A percentile compares a stretch with the other conserved stretches of the same genome.
Conservation (phyloP, 148 eudicot genomes). For the Heliamphora exappendiculata region DNA sequence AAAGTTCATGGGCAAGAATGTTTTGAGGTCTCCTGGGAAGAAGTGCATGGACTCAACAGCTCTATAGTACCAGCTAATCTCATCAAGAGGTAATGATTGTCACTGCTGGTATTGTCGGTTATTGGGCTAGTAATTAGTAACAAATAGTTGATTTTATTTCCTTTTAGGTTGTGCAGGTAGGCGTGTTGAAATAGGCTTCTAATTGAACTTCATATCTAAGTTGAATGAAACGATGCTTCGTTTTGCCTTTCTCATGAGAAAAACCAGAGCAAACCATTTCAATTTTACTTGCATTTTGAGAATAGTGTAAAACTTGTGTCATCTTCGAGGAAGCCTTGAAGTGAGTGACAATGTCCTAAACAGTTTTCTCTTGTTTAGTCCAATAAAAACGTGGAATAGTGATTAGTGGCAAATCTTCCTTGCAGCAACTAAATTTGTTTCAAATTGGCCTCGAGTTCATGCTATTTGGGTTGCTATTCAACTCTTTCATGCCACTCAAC, state of each 20-base stretch:
- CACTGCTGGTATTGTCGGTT: neutral
- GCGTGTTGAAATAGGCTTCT: neutral
- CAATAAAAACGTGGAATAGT: neutral
- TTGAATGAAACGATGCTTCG: neutral
- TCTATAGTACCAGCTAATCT: slow-evolving; percentile 82
- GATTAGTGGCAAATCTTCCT: neutral
- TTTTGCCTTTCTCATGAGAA: neutral
- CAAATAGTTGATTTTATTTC: neutral
- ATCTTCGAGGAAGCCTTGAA: neutral
- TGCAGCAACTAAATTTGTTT: no score
- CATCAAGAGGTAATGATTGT: slow-evolving; percentile 47
- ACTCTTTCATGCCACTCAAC: neutral
- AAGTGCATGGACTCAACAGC: slow-evolving; percentile 49
- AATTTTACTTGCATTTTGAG: neutral
- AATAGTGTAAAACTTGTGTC: neutral
- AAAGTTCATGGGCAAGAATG: slow-evolving; percentile 57
- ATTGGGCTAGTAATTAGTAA: neutral
- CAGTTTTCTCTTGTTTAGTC: neutral
- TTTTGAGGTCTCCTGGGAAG: slow-evolving; percentile 83
- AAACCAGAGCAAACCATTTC: neutral
- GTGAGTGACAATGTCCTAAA: neutral
- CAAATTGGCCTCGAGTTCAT: neutral
- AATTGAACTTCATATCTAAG: neutral
- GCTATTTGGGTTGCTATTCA: neutral
- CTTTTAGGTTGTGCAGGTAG: neutral